Conservation (phyloP, 352 stramenopile genomes). For the Phytophthora podocarpi region DNA sequence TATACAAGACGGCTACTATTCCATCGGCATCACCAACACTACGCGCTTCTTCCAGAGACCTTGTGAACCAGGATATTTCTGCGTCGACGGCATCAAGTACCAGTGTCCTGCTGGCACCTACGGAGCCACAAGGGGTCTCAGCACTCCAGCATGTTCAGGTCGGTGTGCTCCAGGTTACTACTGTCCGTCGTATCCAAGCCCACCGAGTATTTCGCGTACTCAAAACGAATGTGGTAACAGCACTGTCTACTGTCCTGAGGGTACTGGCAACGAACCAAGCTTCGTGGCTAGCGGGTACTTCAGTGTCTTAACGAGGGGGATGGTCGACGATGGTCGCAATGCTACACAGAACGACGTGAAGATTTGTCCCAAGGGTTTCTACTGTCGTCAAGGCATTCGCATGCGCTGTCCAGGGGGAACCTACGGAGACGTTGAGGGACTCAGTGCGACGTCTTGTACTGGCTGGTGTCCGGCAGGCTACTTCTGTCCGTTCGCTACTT, state of each 20-base stretch:
- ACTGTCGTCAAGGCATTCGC: slow-evolving; percentile 71
- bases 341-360: slow-evolving; percentile 57
- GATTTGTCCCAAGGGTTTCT: slow-evolving; percentile 66
- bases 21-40: slow-evolving; percentile 53
- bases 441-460: slow-evolving; percentile 55
- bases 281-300: slow-evolving; percentile 58
- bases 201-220: slow-evolving; percentile 45
- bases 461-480: slow-evolving; percentile 75
- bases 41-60: slow-evolving; percentile 65
- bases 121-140: slow-evolving; percentile 50
- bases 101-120: slow-evolving; percentile 81
- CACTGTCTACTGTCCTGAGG: slow-evolving; percentile 61
- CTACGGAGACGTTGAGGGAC: slow-evolving; percentile 54
- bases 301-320: slow-evolving; percentile 48
- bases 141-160: slow-evolving; percentile 55
- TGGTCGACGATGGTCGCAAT: slow-evolving; percentile 43
- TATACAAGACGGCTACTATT: slow-evolving; percentile 69
- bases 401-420: slow-evolving; percentile 73
- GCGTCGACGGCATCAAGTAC: slow-evolving; percentile 58
- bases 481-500: slow-evolving; percentile 66
- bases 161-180: slow-evolving; percentile 65
- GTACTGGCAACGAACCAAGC: slow-evolving; percentile 52
- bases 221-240: slow-evolving; percentile 58
- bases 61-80: slow-evolving; percentile 84
- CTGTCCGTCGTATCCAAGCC: slow-evolving; percentile 67